A percentile compares a stretch with the other conserved stretches of the same genome.
These are phyloP conservation scores for Ceratonia siliqua DNA, from an alignment of 306 rosid species.

Conservation along the genomic window DNA sequence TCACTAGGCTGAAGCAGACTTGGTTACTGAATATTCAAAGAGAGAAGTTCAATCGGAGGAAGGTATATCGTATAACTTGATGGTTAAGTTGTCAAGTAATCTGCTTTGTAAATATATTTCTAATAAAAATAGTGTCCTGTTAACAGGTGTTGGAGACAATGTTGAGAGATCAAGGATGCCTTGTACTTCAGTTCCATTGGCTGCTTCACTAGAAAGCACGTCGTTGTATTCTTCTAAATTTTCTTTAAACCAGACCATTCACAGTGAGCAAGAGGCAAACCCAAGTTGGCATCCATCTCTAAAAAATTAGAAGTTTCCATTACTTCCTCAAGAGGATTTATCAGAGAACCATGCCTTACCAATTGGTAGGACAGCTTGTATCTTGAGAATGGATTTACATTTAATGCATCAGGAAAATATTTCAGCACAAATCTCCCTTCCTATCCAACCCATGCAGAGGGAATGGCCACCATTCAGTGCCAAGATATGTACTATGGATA, in stretches of 20 bases:
- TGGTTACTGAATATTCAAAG: constrained; percentile 34
- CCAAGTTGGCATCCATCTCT: constrained; percentile 26
- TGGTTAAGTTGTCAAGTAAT: constrained; percentile 17
- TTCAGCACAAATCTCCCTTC: constrained; percentile 29
- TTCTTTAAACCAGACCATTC: constrained; percentile 29
- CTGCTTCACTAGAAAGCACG: constrained; percentile 37
- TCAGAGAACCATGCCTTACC: constrained; percentile 9
- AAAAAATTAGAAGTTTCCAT: constrained; percentile 23
- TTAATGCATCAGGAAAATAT: constrained; percentile 32
- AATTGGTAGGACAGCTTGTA: constrained; percentile 18
- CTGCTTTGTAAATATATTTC: constrained; percentile 18
- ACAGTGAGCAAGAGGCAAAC: constrained; percentile 29
- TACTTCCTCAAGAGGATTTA: constrained; percentile 41
- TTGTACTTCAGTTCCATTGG: constrained; percentile 31
- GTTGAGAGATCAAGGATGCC: constrained; percentile 36
- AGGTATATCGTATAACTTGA: constrained; percentile 46
- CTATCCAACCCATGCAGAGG: constrained; percentile 34
- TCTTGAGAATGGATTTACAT: constrained; percentile 36
- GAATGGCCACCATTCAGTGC: constrained; percentile 23
- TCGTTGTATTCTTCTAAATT: constrained; percentile 23
- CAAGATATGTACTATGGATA: constrained; percentile 13
- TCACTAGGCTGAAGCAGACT: constrained; percentile 42
- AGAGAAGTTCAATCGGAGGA: constrained; percentile 46
- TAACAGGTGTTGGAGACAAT: constrained; percentile 40
- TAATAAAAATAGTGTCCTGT: constrained; percentile 35